These are phyloP conservation scores for Alliaria petiolata DNA, from an alignment of 345 rosid species.

Conservation along the genomic window DNA sequence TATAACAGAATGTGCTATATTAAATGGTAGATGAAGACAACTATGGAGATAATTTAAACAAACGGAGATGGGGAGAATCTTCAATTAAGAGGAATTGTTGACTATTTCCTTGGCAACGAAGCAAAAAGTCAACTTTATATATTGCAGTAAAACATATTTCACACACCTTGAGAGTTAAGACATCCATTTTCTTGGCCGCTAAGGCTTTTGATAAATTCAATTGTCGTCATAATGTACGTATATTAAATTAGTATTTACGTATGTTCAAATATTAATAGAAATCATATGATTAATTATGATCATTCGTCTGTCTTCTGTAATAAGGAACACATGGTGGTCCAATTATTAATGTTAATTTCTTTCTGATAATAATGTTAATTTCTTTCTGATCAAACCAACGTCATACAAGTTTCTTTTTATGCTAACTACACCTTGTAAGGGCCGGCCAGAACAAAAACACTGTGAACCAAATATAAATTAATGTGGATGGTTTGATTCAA, in stretches of 20 bases:
- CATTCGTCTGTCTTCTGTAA: background rate
- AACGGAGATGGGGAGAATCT: background rate
- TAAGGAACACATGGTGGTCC: conserved; percentile 19
- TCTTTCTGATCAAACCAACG: conserved; percentile 6
- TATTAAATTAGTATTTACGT: background rate
- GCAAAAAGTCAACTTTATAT: conserved; percentile 26
- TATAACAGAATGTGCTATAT: background rate
- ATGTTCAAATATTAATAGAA: background rate
- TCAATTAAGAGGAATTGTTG: background rate
- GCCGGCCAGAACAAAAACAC: too few relatives aligned
- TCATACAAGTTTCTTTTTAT: background rate
- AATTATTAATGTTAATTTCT: background rate
- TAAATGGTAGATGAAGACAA: background rate
- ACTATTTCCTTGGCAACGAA: conserved; percentile 28
- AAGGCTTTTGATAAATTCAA: background rate
- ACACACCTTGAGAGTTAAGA: background rate
- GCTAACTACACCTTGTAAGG: background rate
- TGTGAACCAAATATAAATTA: too few relatives aligned
- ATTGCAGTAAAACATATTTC: conserved; percentile 18
- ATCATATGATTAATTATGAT: background rate
- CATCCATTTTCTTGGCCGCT: conserved; percentile 10
- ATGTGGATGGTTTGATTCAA: too few relatives aligned
- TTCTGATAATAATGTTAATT: background rate
- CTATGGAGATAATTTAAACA: conserved; percentile 13
- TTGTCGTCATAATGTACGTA: background rate